Evolutionary conservation across 1,284 basidiomycete genomes (phyloP), one percentile per base, ranked within the genome.

Genomic region (Ceratobasidium sp.): DNA sequence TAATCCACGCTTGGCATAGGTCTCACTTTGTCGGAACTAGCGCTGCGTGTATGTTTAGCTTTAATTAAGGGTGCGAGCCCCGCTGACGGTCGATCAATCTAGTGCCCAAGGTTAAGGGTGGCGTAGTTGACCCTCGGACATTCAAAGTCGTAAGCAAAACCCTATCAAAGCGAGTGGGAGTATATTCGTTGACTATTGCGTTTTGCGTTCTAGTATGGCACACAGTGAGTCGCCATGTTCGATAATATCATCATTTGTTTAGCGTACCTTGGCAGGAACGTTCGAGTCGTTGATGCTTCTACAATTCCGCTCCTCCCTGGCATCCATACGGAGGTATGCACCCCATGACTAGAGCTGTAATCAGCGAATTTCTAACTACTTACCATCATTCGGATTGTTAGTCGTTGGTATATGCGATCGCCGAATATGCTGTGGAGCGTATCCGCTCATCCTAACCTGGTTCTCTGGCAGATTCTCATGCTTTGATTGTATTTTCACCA

Each of bases 1-100:
- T 54, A 37, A 69, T 58, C 8, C 19, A 34, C 19, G 6, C 14
- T 13, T 22, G 34, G 39, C 24, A 11, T 16, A 69, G 65, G 65
- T 69, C 65, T 41, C 65, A 69, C 53, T 69, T 69, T 43, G 65
- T 69, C 13, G 65, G 65, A 27, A 69, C 65, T 7, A 58, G 51
- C 14, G 65, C 65, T 13, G 65, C 65, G 7, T 29, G 65, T 69
- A 69, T 29, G 53, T 41, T 46, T 4, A 53, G 1, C 5, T 51
- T 11, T 37, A 13, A 1, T 41, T 39, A 3, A 2, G 16, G n/a
- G 24, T 13, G 34, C 4, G 11, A 19, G 3, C 16, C 9, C 11
- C 41, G 19, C 34, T 54, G 14, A 69, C 29, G 6, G n/a, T 19
- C n/a, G 22, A 49, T 24, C 22, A 14, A 34, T n/a, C 37, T 24